A percentile compares a stretch with the other conserved stretches of the same genome.
Conservation (phyloP, 148 eudicot species). For the Rhododendron vialii region DNA sequence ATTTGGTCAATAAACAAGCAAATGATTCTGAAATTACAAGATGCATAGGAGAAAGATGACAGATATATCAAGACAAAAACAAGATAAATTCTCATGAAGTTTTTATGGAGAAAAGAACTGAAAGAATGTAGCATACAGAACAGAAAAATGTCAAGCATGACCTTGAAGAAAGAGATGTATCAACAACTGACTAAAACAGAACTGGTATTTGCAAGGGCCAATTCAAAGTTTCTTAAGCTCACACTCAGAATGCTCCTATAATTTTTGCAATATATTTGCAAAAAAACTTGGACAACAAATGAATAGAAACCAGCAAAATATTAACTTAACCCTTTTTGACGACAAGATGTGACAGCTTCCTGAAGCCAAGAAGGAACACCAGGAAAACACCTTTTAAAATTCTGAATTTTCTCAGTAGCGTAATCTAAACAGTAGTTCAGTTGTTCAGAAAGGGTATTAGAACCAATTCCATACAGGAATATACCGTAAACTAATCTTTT, state of each 20-base stretch:
- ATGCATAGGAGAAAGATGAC: neutral
- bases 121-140: neutral
- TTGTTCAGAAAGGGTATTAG: constrained; percentile 82
- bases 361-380: constrained; percentile 95
- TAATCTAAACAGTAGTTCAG: constrained; percentile 71
- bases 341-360: constrained; percentile 76
- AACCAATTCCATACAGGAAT: constrained; percentile 90
- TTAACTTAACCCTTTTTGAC: constrained; percentile 61
- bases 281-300: neutral
- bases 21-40: neutral
- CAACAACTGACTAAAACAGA: neutral
- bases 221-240: neutral
- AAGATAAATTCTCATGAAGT: neutral
- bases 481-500: constrained; percentile 90
- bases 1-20: neutral
- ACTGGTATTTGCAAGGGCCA: neutral
- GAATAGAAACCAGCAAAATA: neutral
- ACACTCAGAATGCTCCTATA: neutral
- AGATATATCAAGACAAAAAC: neutral
- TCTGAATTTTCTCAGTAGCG: constrained; percentile 68
- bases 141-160: neutral
- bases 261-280: neutral
- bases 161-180: neutral
- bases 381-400: constrained; percentile 77
- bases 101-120: neutral